Percentiles rank a stretch among this genome's conserved stretches.
These are phyloP conservation scores for Fusarium odoratissimum DNA, from an alignment of 2,329 filamentous ascomycete genomes.

Conservation along the genomic window DNA sequence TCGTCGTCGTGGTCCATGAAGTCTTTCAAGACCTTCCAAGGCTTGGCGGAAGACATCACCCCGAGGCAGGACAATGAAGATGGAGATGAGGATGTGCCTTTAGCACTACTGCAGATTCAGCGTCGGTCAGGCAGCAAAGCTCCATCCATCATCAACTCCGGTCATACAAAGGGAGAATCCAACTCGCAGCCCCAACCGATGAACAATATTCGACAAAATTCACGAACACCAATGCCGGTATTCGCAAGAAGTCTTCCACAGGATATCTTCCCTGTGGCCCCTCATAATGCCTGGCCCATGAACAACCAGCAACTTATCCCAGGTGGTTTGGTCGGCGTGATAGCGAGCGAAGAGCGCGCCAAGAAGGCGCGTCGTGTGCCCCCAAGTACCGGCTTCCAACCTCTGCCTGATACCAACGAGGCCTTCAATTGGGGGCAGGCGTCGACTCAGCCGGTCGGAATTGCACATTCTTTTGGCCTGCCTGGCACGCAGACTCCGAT, in stretches of 20 bases:
- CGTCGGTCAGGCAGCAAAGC: not conserved
- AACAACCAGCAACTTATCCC: conserved; percentile 13
- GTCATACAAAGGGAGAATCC: not conserved
- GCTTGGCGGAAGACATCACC: not conserved
- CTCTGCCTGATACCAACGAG: conserved; percentile 15
- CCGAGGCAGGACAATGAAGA: not conserved
- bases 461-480: not conserved
- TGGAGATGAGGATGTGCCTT: conserved; percentile 18
- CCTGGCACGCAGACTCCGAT: not conserved
- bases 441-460: not conserved
- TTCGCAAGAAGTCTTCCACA: conserved; percentile 5
- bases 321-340: conserved; percentile 25
- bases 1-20: conserved; percentile 16
- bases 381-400: conserved; percentile 28
- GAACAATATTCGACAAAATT: not conserved
- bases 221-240: not conserved
- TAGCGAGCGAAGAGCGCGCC: conserved; percentile 28
- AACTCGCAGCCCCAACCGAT: not conserved
- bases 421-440: conserved; percentile 14
- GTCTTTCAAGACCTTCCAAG: conserved; percentile 5
- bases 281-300: not conserved
- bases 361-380: conserved; percentile 19
- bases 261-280: not conserved
- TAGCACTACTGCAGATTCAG: conserved; percentile 9
- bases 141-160: not conserved